phyloP scores from a whole-genome alignment of 495 filamentous ascomycete species.

The Pyrenopolyporus hunteri region DNA sequence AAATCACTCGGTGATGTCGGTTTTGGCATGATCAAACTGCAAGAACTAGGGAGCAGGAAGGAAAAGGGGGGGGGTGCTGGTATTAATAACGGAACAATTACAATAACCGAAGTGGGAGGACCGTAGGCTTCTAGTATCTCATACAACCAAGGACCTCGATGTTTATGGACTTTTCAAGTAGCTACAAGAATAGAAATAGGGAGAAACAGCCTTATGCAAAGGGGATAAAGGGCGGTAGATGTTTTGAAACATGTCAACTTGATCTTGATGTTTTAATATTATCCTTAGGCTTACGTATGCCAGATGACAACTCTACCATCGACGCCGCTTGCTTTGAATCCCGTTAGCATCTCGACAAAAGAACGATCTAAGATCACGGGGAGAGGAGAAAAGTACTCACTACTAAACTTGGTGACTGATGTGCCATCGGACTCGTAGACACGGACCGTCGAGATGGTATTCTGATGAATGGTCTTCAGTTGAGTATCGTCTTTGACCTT shows the following conservation, averaged over 20 bases:
- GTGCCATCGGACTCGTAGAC: constrained; percentile 71
- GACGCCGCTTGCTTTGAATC: constrained; percentile 78
- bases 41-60: not conserved
- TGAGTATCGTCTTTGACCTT: constrained; percentile 88
- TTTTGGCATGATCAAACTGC: constrained; percentile 18
- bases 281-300: constrained; percentile 46
- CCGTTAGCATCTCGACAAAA: constrained; percentile 47
- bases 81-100: constrained; percentile 18
- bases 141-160: not conserved
- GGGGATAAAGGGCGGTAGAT: constrained; percentile 1
- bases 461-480: constrained; percentile 95
- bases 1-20: constrained; percentile 35
- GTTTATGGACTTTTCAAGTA: constrained; percentile 8
- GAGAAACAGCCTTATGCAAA: constrained; percentile 5
- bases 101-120: not conserved
- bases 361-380: constrained; percentile 1
- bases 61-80: not conserved
- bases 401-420: constrained; percentile 79
- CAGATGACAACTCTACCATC: constrained; percentile 94
- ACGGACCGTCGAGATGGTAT: constrained; percentile 86
- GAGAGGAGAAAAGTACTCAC: constrained; percentile 62
- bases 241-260: constrained; percentile 17
- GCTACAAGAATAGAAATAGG: constrained; percentile 13
- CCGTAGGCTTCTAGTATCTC: constrained; percentile 7
- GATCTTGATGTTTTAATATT: constrained; percentile 19